phyloP scores from a whole-genome alignment of 345 rosid species.

The Streptanthus diversifolius region DNA sequence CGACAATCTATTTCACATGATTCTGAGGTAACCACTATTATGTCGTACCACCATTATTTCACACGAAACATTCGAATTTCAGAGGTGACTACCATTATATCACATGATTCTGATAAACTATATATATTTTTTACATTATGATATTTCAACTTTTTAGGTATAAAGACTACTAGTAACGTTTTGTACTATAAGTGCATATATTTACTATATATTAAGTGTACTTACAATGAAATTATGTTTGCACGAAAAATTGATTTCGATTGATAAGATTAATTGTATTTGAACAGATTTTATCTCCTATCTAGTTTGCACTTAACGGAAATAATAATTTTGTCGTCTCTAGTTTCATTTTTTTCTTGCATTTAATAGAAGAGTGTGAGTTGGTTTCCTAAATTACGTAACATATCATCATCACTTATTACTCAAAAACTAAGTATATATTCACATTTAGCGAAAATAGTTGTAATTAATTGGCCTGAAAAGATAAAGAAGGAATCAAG shows the following conservation, averaged over 20 bases:
- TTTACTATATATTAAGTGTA: not conserved
- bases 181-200: not conserved
- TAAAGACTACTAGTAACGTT: not conserved
- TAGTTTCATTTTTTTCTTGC: not conserved
- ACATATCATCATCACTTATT: constrained; percentile 1
- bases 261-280: too few species aligned
- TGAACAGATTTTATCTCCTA: not conserved
- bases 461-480: not conserved
- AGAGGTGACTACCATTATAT: too few species aligned
- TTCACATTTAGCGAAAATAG: not conserved
- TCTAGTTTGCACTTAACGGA: not conserved
- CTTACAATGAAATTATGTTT: not conserved
- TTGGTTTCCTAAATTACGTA: not conserved
- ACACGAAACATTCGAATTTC: too few species aligned
- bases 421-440: not conserved
- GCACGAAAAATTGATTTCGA: not conserved
- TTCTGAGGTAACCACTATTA: too few species aligned
- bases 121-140: too few species aligned
- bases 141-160: too few species aligned
- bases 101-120: too few species aligned
- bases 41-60: too few species aligned
- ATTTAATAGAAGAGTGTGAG: constrained; percentile 6
- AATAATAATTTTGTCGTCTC: not conserved
- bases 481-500: not conserved
- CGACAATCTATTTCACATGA: too few species aligned